These are phyloP conservation scores for Chloris gayana DNA, from an alignment of 176 grass and related monocot genomes.

Conservation along the genomic window DNA sequence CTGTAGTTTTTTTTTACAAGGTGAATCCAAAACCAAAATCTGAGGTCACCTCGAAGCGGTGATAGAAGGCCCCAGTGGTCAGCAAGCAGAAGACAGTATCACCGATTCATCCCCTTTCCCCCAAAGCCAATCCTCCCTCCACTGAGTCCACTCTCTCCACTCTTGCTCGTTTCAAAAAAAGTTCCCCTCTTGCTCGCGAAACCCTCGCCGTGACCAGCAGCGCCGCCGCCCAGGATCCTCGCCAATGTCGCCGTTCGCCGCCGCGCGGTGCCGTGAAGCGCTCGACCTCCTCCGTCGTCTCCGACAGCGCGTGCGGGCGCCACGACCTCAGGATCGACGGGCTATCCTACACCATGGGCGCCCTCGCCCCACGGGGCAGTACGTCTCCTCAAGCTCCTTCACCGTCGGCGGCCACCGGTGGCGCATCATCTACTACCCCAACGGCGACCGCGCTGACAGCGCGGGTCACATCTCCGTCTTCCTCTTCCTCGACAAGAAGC, in stretches of 20 bases:
- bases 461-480: not conserved
- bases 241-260: not conserved
- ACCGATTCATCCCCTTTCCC: too few relatives aligned
- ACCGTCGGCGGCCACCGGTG: constrained; percentile 12
- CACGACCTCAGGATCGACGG: constrained; percentile 16
- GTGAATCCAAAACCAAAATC: too few relatives aligned
- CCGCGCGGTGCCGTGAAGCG: not conserved
- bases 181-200: not conserved
- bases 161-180: too few relatives aligned
- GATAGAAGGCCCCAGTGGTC: too few relatives aligned
- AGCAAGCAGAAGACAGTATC: too few relatives aligned
- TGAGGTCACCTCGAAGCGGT: too few relatives aligned
- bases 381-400: constrained; percentile 18
- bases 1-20: too few relatives aligned
- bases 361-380: not conserved
- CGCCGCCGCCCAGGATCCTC: not conserved
- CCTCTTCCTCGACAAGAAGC: constrained; percentile 12
- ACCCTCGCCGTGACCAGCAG: not conserved
- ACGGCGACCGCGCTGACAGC: not conserved
- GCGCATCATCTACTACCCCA: constrained; percentile 29
- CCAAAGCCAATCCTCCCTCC: too few relatives aligned
- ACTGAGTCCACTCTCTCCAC: too few relatives aligned
- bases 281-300: not conserved
- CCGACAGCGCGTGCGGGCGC: not conserved
- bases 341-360: not conserved